These are phyloP conservation scores for Quercus wislizeni DNA, from an alignment of 306 rosid species.

Conservation along the genomic window DNA sequence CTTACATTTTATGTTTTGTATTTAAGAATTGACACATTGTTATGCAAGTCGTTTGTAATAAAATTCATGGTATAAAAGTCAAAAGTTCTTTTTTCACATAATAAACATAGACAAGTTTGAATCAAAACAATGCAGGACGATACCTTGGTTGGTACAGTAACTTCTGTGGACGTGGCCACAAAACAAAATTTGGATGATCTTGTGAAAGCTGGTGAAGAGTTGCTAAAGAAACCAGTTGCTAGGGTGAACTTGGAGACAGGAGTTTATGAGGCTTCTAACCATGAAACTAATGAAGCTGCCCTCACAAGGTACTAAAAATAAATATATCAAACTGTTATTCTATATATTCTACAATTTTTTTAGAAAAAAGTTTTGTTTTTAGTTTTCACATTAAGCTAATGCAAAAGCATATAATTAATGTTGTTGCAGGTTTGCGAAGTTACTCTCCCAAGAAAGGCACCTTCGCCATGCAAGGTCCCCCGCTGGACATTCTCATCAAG, in stretches of 20 bases:
- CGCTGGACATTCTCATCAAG: constrained; percentile 9
- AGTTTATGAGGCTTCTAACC: constrained; percentile 7
- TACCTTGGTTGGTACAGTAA: constrained; percentile 25
- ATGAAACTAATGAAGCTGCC: constrained; percentile 49
- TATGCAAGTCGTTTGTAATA: not conserved
- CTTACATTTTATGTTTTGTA: no score
- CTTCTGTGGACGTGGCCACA: constrained; percentile 32
- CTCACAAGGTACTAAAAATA: constrained; percentile 34
- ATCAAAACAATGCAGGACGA: constrained; percentile 46
- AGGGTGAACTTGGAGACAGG: constrained; percentile 41
- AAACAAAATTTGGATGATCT: constrained; percentile 44
- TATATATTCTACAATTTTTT: not conserved
- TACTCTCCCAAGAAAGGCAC: constrained; percentile 47
- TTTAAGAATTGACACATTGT: no score
- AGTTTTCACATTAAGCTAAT: not conserved
- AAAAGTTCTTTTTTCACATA: not conserved
- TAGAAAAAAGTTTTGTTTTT: not conserved
- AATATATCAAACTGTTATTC: not conserved
- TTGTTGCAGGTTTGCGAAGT: constrained; percentile 42
- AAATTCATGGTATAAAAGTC: not conserved
- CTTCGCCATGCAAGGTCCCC: constrained; percentile 32
- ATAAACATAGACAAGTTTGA: not conserved
- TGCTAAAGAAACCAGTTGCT: constrained; percentile 37
- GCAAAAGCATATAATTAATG: not conserved
- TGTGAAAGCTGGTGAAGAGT: constrained; percentile 30